Conservation (phyloP, 2,329 filamentous ascomycete genomes). For the Colletotrichum orchidophilum region DNA sequence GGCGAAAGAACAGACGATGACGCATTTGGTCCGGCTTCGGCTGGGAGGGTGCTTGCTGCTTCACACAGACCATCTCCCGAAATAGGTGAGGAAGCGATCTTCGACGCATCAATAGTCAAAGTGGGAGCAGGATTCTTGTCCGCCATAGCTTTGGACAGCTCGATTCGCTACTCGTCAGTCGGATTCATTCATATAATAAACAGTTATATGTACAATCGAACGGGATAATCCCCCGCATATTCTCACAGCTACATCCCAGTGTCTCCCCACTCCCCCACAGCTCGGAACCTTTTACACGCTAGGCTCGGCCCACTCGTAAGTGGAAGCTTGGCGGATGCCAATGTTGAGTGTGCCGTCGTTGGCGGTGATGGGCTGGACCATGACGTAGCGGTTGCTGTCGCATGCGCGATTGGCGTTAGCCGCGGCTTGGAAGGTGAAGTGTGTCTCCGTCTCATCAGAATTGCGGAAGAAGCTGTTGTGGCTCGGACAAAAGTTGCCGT, state of each 20-base stretch:
- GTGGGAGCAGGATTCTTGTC: neutral
- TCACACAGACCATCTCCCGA: neutral
- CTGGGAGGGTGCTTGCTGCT: neutral
- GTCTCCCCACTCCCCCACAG: no score
- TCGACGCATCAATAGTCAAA: neutral
- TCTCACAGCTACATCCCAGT: neutral
- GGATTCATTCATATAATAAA: neutral
- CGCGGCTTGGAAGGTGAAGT: slow-evolving; percentile 66
- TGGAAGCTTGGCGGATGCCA: slow-evolving; percentile 44
- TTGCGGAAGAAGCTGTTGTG: slow-evolving; percentile 69
- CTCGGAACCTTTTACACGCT: neutral
- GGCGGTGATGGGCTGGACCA: slow-evolving; percentile 59
- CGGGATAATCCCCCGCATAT: neutral
- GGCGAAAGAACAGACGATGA: neutral
- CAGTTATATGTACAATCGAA: neutral
- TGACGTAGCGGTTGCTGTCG: slow-evolving; percentile 62
- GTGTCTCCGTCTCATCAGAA: slow-evolving; percentile 62
- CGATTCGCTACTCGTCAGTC: neutral
- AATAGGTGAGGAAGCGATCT: neutral
- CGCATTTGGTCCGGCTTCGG: neutral
- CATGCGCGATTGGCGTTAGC: slow-evolving; percentile 58
- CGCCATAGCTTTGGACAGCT: neutral
- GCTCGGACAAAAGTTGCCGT: slow-evolving; percentile 66
- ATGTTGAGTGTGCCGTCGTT: slow-evolving; percentile 64
- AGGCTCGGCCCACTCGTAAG: slow-evolving; percentile 38